Percentiles rank a stretch among this genome's conserved stretches.
These are phyloP conservation scores for Sonneratia alba DNA, from an alignment of 345 rosid species.

Conservation along the genomic window DNA sequence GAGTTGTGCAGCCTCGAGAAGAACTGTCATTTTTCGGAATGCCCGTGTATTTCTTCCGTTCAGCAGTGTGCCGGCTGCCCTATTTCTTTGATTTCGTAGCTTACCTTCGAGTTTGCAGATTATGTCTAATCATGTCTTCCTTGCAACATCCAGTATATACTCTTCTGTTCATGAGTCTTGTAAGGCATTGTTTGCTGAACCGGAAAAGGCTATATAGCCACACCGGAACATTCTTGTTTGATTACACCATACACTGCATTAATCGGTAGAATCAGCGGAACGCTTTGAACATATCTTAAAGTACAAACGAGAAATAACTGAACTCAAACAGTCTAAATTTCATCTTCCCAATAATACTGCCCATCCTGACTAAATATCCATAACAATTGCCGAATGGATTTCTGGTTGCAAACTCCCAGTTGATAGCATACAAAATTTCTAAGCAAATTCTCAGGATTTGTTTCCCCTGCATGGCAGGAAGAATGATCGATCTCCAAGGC, in stretches of 20 bases:
- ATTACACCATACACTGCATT: background rate
- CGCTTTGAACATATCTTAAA: too few species aligned
- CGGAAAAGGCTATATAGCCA: conserved; percentile 51
- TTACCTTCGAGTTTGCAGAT: background rate
- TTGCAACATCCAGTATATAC: conserved; percentile 71
- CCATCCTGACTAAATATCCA: too few species aligned
- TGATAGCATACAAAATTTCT: too few species aligned
- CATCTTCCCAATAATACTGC: background rate
- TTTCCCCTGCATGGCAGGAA: too few species aligned
- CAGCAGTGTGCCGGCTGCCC: background rate
- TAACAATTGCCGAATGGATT: too few species aligned
- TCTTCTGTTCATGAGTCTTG: conserved; percentile 62
- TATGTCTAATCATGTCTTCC: background rate
- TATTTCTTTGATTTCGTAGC: background rate
- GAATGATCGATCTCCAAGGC: too few species aligned
- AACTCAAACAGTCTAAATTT: background rate
- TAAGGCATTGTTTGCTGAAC: conserved; percentile 55
- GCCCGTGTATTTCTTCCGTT: conserved; percentile 36
- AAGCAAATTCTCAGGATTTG: too few species aligned
- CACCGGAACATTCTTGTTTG: background rate
- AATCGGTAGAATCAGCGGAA: background rate
- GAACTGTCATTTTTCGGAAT: conserved; percentile 55
- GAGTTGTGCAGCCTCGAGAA: conserved; percentile 86
- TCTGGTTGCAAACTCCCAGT: too few species aligned
- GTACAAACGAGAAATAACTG: background rate